Conservation (phyloP, 1,284 basidiomycete species). For the Cryptococcus sp. region DNA sequence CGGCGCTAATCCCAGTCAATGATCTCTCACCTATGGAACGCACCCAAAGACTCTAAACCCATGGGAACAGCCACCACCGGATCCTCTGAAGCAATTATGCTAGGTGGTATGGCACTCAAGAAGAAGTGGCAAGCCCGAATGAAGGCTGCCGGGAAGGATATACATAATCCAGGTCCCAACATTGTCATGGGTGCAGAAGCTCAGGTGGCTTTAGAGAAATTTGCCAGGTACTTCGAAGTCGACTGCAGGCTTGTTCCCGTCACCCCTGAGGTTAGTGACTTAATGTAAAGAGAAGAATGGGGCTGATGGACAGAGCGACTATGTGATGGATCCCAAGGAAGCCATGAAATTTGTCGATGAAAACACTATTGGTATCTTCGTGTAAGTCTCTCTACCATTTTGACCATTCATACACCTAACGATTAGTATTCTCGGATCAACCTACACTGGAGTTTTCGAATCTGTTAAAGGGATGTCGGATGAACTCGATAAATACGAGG, state of each 20-base stretch:
- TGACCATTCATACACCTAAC: neutral
- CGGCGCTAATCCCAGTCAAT: slow-evolving; percentile 54
- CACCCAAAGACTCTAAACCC: slow-evolving; percentile 65
- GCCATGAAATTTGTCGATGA: slow-evolving; percentile 87
- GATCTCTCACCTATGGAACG: slow-evolving; percentile 90
- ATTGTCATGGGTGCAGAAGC: slow-evolving; percentile 64
- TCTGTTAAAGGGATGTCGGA: slow-evolving; percentile 82
- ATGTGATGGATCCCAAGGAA: slow-evolving; percentile 75
- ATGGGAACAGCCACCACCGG: slow-evolving; percentile 92
- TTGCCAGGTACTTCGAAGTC: slow-evolving; percentile 56
- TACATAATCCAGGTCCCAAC: slow-evolving; percentile 69
- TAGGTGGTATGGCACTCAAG: slow-evolving; percentile 93
- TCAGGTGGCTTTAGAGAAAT: slow-evolving; percentile 83
- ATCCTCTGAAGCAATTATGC: slow-evolving; percentile 85
- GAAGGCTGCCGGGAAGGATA: slow-evolving; percentile 79
- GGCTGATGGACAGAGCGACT: slow-evolving; percentile 55
- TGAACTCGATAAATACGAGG: slow-evolving; percentile 79
- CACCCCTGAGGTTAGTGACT: slow-evolving; percentile 63
- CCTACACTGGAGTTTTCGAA: slow-evolving; percentile 92
- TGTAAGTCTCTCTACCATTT: slow-evolving; percentile 19
- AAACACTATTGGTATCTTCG: slow-evolving; percentile 56
- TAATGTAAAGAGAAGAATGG: neutral
- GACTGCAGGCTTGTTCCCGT: slow-evolving; percentile 67
- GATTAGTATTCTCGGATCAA: slow-evolving; percentile 51
- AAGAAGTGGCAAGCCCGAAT: slow-evolving; percentile 85